Conservation (phyloP, 2,329 filamentous ascomycete species). For the Nigrospora sphaerica region DNA sequence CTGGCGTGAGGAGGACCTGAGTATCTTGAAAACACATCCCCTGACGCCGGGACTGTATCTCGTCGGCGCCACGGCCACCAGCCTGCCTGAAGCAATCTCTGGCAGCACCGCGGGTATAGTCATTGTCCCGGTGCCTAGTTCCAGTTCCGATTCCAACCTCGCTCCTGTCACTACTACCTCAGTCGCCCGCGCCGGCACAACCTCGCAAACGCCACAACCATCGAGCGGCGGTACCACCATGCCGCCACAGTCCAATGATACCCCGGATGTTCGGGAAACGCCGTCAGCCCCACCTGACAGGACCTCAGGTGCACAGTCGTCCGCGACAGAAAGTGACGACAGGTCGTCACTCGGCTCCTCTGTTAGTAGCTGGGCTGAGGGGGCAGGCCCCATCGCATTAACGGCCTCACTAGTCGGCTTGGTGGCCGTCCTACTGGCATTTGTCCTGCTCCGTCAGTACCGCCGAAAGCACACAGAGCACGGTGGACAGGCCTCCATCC, state of each 20-base stretch:
- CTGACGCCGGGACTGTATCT: slow-evolving; percentile 22
- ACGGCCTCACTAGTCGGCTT: neutral
- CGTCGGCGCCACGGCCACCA: slow-evolving; percentile 1
- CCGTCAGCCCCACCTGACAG: neutral
- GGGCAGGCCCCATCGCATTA: neutral
- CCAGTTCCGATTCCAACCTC: neutral
- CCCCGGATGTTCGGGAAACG: neutral
- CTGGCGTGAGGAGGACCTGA: slow-evolving; percentile 26
- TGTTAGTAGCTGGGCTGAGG: neutral
- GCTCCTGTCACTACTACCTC: neutral
- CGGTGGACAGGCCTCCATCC: neutral
- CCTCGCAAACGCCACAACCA: neutral
- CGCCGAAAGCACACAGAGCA: neutral
- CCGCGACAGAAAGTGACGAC: neutral
- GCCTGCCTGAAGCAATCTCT: neutral
- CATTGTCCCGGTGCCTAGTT: neutral
- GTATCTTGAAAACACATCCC: slow-evolving; percentile 26
- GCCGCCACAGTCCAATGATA: neutral
- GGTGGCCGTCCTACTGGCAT: neutral
- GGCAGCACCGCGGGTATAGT: neutral
- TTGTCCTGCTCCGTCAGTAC: neutral
- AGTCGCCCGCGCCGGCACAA: neutral
- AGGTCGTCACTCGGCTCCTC: neutral
- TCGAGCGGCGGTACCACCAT: neutral
- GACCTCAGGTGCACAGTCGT: neutral